A percentile compares a stretch with the other conserved stretches of the same genome.
phyloP scores from a whole-genome alignment of 1,139 yeast species.

The Diutina neorugosa region DNA sequence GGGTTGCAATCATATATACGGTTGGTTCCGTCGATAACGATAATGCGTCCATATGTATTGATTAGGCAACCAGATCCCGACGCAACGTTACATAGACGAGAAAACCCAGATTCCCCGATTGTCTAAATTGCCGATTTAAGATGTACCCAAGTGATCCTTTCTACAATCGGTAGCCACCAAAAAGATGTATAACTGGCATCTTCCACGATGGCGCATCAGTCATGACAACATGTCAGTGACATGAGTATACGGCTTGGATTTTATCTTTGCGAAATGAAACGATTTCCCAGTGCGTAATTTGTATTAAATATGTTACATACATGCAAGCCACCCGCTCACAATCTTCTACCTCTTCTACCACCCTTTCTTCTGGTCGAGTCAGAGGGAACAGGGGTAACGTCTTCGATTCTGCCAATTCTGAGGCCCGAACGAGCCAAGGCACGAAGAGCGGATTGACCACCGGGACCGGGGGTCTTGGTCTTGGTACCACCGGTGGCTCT shows the following conservation, averaged over 20 bases:
- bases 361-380: slow-evolving; percentile 99
- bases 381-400: slow-evolving; percentile 99
- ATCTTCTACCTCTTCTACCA: slow-evolving; percentile 99
- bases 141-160: too few relatives aligned
- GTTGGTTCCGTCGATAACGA: neutral
- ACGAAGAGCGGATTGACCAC: slow-evolving; percentile 99
- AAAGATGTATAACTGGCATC: too few relatives aligned
- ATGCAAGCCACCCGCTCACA: slow-evolving; percentile 23
- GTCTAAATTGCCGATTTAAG: too few relatives aligned
- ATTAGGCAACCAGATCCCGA: neutral
- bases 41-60: neutral
- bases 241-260: too few relatives aligned
- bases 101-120: too few relatives aligned
- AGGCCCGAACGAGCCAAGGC: slow-evolving; percentile 99
- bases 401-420: slow-evolving; percentile 99
- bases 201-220: too few relatives aligned
- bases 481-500: slow-evolving; percentile 99
- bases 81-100: neutral
- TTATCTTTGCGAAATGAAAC: too few relatives aligned
- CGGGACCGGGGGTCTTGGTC: slow-evolving; percentile 99
- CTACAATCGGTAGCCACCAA: too few relatives aligned
- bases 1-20: neutral
- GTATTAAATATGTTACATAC: slow-evolving; percentile 1
- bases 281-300: neutral
- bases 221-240: too few relatives aligned